Base-by-base conservation (phyloP, 2,329 filamentous ascomycete species). In the Didymella segeticola region DNA sequence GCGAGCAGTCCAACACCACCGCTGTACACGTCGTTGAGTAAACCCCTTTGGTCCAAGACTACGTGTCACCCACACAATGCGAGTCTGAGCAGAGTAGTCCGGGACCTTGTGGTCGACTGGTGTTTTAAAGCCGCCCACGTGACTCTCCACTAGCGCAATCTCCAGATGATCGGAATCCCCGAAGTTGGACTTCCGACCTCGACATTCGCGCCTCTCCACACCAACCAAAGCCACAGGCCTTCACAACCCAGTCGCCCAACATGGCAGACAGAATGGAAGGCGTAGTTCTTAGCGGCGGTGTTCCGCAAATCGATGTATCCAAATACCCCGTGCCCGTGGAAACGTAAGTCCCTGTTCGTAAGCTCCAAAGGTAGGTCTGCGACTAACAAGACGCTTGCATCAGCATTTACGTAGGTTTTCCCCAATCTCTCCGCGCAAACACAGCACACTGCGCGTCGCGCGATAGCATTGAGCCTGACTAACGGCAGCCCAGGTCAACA, bases 401-500 rank as follows among this genome's bases (percentile, higher is more conserved):
- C 54, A 75, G 72, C 42, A 67, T 75, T 43, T 75, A 74, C 51
- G 72, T 75, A 60, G 62, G 70, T 70, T 22, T 14, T 56, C 17
- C 34, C 23, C n/a, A n/a, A n/a, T n/a, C n/a, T n/a, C n/a, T n/a
- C 17, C 9, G 53, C 38, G 47, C 54, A 42, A 63, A 58, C 62
- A 67, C 63, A 66, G 60, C 59, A 61, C 58, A 36, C 23, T 29
- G 57, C 62, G 58, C n/a, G n/a, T n/a, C n/a, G 58, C 60, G 51
- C 54, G n/a, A n/a, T n/a, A n/a, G n/a, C n/a, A n/a, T n/a, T n/a
- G n/a, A n/a, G n/a, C n/a, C n/a, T n/a, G n/a, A n/a, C 31, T 37
- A 43, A 43, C 33, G 9, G 1, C 19, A 5, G 0, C 4, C 23
- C 64, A 85, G 79, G 79, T 85, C 60, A 90, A 89, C 68, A 97